Conservation (phyloP, 2,329 filamentous ascomycete species). For the Pseudogymnoascus sp. region DNA sequence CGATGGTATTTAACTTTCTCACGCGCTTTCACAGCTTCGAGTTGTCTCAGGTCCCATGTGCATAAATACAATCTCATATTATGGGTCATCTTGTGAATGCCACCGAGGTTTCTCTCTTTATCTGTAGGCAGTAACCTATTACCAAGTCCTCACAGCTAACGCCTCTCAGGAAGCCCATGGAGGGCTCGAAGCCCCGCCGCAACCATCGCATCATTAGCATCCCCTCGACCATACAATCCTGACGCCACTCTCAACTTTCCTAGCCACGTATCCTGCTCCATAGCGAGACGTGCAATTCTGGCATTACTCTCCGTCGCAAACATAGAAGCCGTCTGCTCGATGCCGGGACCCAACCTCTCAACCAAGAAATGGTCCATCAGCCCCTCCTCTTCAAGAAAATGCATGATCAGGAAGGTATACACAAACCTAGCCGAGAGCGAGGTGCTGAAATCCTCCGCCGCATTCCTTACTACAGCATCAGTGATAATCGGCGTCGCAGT, state of each 20-base stretch:
- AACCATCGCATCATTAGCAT: constrained; percentile 1
- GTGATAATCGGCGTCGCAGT: neutral
- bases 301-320: constrained; percentile 14
- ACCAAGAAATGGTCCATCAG: constrained; percentile 13
- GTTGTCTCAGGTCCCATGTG: neutral
- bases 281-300: constrained; percentile 13
- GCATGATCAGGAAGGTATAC: neutral
- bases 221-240: constrained; percentile 13
- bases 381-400: constrained; percentile 14
- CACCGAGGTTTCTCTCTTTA: neutral
- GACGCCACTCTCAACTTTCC: constrained; percentile 15
- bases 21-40: neutral
- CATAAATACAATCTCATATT: neutral
- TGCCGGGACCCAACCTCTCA: neutral
- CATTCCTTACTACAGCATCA: neutral
- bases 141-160: neutral
- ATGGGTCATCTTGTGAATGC: neutral
- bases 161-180: neutral
- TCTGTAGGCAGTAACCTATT: neutral
- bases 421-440: neutral
- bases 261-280: constrained; percentile 15
- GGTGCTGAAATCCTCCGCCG: neutral
- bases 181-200: neutral
- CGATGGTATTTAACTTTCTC: neutral
- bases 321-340: constrained; percentile 8